phyloP scores from a whole-genome alignment of 768 basidiomycete species.

The Exsudoporus frostii region DNA sequence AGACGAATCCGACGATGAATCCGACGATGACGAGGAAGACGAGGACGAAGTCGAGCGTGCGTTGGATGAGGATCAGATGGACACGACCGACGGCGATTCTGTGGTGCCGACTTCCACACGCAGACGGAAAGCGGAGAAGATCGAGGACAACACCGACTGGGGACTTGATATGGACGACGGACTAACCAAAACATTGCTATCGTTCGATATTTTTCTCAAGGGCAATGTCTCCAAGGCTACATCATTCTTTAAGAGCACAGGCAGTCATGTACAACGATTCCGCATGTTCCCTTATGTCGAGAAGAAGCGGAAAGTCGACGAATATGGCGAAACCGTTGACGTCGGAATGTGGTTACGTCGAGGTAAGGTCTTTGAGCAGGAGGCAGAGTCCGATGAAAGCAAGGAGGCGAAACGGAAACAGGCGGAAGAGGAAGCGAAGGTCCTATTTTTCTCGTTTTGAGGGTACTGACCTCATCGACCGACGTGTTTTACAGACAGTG shows the following conservation, averaged over 20 bases:
- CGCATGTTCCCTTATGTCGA: slow-evolving; percentile 98
- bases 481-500: slow-evolving; percentile 49
- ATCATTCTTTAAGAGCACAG: slow-evolving; percentile 81
- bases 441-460: not conserved
- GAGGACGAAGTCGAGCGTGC: slow-evolving; percentile 55
- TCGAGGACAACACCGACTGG: slow-evolving; percentile 61
- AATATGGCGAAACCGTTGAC: slow-evolving; percentile 93
- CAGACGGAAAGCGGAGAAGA: slow-evolving; percentile 47
- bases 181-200: slow-evolving; percentile 67
- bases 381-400: slow-evolving; percentile 77
- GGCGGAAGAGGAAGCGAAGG: slow-evolving; percentile 78
- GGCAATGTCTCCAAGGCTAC: slow-evolving; percentile 89
- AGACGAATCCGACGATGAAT: slow-evolving; percentile 72
- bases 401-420: slow-evolving; percentile 68
- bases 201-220: slow-evolving; percentile 96
- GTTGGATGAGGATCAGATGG: slow-evolving; percentile 50
- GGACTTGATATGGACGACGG: slow-evolving; percentile 74
- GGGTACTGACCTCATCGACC: not conserved
- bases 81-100: slow-evolving; percentile 36
- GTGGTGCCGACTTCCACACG: slow-evolving; percentile 21
- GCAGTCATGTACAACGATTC: slow-evolving; percentile 73
- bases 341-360: slow-evolving; percentile 94
- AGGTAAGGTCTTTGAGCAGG: slow-evolving; percentile 87
- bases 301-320: slow-evolving; percentile 87
- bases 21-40: slow-evolving; percentile 67